Base-by-base conservation (phyloP, 169 alveolate genomes). In the Plasmodium reichenowi region DNA sequence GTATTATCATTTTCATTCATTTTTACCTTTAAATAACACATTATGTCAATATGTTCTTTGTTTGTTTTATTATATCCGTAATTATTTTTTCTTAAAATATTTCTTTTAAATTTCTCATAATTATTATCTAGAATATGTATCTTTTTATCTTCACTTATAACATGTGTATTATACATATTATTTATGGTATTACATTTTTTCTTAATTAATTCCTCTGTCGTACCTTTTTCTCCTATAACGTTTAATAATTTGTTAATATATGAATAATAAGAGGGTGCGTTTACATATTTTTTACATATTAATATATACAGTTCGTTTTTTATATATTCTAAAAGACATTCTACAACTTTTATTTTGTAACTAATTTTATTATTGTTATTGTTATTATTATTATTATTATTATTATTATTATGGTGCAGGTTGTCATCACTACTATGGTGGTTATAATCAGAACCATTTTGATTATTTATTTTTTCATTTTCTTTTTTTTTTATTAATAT, bases 1-100 rank as follows among this genome's bases (percentile, higher is more conserved):
- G 63, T 66, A 76, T 24, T 63, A 47, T 76, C 89, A 29, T 10
- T 76, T 45, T 78, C 89, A 70, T 78, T 52, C 89, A 78, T 78
- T 78, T 78, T 78, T 48, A 78, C 89, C 26, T 78, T 78, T 17
- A 78, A 52, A 59, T 78, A 78, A 43, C 72, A 63, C 89, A 78
- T 78, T 22, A 78, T 64, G 24, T 78, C 89, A 20, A 78, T 60
- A 9, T 78, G 71, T 70, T 78, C 89, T 52, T 78, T 78, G 29
- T 29, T 66, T 64, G 64, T 64, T 32, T 78, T 78, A 24, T 78
- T 78, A 66, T 78, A 78, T 22, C 89, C 89, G 64, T 66, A 78
- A 24, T 32, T 62, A 32, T 64, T 72, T 24, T 78, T 78, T 59
- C 76, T 20, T 59, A 78, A 52, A 47, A 78, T 50, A 29, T 63